Percentiles rank a stretch among this genome's conserved stretches.
phyloP scores from a whole-genome alignment of 2,329 filamentous ascomycete species.

The Malbranchea zuffiana region DNA sequence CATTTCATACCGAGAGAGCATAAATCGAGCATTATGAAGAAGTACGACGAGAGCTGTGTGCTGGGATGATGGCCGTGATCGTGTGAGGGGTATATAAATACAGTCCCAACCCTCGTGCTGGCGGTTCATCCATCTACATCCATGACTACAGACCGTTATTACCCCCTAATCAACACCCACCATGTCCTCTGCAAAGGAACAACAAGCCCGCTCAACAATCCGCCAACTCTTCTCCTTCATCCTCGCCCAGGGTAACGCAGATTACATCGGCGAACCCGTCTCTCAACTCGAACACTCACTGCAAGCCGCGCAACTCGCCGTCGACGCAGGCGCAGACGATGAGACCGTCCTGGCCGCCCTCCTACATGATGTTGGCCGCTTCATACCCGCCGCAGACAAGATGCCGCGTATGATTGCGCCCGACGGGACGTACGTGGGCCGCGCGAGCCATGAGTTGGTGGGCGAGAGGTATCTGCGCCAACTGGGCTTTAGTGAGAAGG shows the following conservation, averaged over 20 bases:
- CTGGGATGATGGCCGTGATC: no score
- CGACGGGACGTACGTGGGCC: conserved; percentile 21
- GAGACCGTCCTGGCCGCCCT: conserved; percentile 23
- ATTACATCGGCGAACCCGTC: conserved; percentile 23
- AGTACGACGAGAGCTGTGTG: not conserved
- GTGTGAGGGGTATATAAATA: no score
- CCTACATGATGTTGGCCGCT: conserved; percentile 24
- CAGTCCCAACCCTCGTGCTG: no score
- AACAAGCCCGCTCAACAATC: not conserved
- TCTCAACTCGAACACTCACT: conserved; percentile 25
- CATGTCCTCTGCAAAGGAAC: no score
- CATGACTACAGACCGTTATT: no score
- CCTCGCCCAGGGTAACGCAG: conserved; percentile 20
- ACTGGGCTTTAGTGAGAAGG: conserved; percentile 22
- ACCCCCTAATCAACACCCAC: no score
- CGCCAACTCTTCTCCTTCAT: conserved; percentile 19
- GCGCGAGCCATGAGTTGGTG: conserved; percentile 21
- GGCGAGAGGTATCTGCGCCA: conserved; percentile 22
- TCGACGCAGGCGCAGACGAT: conserved; percentile 17
- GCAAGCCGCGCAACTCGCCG: conserved; percentile 21
- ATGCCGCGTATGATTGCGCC: conserved; percentile 20
- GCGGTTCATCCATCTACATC: no score
- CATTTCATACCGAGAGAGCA: no score
- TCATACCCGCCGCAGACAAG: conserved; percentile 22
- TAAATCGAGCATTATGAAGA: not conserved